phyloP scores from a whole-genome alignment of 768 basidiomycete genomes.

The Trametes coccinea region DNA sequence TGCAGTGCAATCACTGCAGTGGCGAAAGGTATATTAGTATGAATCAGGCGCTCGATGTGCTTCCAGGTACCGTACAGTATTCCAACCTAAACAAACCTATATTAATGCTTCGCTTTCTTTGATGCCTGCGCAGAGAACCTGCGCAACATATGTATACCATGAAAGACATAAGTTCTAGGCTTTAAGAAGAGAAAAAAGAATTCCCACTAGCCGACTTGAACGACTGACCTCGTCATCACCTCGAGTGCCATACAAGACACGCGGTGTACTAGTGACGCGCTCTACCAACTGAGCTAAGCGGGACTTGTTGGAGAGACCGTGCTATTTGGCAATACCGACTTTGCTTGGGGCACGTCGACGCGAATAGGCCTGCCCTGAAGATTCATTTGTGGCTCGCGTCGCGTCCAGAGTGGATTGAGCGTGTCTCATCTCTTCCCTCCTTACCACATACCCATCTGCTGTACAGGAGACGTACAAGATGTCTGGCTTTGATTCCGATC shows the following conservation, averaged over 20 bases:
- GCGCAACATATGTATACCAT: too few relatives aligned
- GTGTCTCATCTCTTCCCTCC: conserved; percentile 9
- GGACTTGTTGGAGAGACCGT: too few relatives aligned
- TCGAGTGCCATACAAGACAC: too few relatives aligned
- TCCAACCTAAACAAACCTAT: conserved; percentile 39
- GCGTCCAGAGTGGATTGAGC: neutral
- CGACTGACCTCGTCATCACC: conserved; percentile 64
- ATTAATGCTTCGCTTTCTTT: too few relatives aligned
- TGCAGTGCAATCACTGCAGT: too few relatives aligned
- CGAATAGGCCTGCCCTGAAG: conserved; percentile 28
- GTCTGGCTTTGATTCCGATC: conserved; percentile 88
- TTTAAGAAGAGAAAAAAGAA: neutral
- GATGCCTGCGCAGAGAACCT: too few relatives aligned
- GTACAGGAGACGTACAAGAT: conserved; percentile 39
- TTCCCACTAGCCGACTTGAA: conserved; percentile 53
- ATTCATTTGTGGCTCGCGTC: conserved; percentile 18
- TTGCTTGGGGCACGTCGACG: neutral
- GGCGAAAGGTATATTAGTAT: too few relatives aligned
- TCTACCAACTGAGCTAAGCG: conserved; percentile 48
- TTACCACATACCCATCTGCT: neutral
- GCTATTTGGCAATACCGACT: too few relatives aligned
- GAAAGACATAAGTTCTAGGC: too few relatives aligned
- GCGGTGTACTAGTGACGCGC: conserved; percentile 59
- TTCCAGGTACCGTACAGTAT: conserved; percentile 12
- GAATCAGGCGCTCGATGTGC: too few relatives aligned